Base-by-base conservation (phyloP, 331 rosid species). In the Rhamnella rubrinervis region DNA sequence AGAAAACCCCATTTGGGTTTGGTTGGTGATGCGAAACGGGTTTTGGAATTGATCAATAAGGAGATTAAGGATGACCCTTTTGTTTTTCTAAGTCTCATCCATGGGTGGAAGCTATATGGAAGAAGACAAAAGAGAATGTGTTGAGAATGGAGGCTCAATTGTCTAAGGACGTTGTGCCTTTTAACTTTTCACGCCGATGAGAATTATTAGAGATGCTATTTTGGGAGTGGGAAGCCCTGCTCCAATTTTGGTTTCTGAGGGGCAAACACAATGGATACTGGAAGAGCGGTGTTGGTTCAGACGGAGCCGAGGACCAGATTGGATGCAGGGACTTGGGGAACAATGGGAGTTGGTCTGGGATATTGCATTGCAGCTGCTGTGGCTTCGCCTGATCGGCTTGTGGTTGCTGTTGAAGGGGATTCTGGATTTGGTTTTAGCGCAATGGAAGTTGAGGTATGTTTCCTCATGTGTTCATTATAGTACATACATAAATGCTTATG, bases 241-340 rank as follows among this genome's bases (percentile, higher is more conserved):
- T 59, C 97, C 98, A 14, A 60, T 95, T 61, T 28, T 95, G 74
- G 96, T 95, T 57, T 95, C 97, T 0, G 98, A 95, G 74, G 98
- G 98, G 98, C 97, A 0, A 95, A 95, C 67, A 95, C 98, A 0
- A 95, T 91, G 98, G 98, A 95, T 77, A 86, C 91, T 5, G 96
- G 98, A 14, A 78, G 97, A 55, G 66, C 96, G 0, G 98, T 95
- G 78, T 76, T 95, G 89, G 71, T 89, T 80, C 97, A 95, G 84
- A 87, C 82, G 9, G 98, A 95, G 87, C 98, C 98, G 0, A 78
- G 98, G 86, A 91, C 97, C 31, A 87, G 98, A 77, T 80, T 95
- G 84, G 98, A 95, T 84, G 98, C 98, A 7, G 98, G 98, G 65
- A 95, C 98, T n/a, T 91, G 98, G 98, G 98, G 98, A 52, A 95